These are phyloP conservation scores for Saccharum officinarum DNA, from an alignment of 176 grass and related monocot species.

Conservation along the genomic window DNA sequence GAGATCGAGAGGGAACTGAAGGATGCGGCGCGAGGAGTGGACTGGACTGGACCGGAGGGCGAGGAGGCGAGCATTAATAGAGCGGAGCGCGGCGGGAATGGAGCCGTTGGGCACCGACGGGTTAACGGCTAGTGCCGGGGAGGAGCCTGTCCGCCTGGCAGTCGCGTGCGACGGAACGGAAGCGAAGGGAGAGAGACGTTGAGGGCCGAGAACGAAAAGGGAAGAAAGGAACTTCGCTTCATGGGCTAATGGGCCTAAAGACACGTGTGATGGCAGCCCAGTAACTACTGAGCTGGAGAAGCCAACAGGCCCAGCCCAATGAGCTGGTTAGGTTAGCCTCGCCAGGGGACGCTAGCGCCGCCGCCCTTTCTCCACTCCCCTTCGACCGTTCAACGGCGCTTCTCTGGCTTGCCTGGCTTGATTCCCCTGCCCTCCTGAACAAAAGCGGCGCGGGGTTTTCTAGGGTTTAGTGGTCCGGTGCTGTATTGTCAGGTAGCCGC, in stretches of 20 bases:
- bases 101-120: not conserved
- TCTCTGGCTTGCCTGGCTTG: no score
- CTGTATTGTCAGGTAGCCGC: not conserved
- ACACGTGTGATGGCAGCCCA: not conserved
- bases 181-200: slow-evolving; percentile 2
- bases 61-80: slow-evolving; percentile 12
- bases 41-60: not conserved
- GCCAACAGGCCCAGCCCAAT: not conserved
- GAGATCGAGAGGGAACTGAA: not conserved
- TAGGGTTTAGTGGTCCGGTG: not conserved
- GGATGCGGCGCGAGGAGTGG: not conserved
- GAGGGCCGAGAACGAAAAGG: not conserved
- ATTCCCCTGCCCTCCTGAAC: no score
- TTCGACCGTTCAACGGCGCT: no score
- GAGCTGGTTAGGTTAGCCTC: not conserved
- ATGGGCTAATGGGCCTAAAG: not conserved
- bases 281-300: not conserved
- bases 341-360: no score
- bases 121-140: slow-evolving; percentile 20
- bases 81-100: not conserved
- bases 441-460: not conserved
- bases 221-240: not conserved
- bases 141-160: not conserved
- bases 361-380: no score
- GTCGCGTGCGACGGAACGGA: not conserved